phyloP scores from a whole-genome alignment of 371 early-diverging fungal species.

The Coemansia sp. region DNA sequence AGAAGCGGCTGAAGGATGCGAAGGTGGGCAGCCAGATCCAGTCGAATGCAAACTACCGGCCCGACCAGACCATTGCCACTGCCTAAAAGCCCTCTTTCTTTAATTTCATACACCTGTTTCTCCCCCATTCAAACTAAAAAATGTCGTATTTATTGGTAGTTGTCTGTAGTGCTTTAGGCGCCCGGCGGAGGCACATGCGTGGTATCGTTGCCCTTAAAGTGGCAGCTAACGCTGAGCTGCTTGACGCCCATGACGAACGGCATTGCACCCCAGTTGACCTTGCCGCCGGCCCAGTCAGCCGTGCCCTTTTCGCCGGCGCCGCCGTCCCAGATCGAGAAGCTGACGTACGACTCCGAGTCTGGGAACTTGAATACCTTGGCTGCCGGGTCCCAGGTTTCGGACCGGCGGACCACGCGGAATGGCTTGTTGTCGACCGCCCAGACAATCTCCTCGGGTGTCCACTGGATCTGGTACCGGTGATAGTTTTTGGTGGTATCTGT shows the following conservation, averaged over 20 bases:
- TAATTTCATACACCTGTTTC: neutral
- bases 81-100: conserved; percentile 5
- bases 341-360: conserved; percentile 56
- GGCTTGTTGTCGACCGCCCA: conserved; percentile 59
- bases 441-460: conserved; percentile 58
- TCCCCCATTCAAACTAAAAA: neutral
- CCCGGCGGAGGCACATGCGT: conserved; percentile 28
- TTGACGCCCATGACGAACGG: conserved; percentile 54
- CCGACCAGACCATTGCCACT: conserved; percentile 47
- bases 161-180: neutral
- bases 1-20: conserved; percentile 68
- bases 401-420: conserved; percentile 54
- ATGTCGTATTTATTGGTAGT: neutral
- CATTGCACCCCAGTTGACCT: conserved; percentile 57
- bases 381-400: conserved; percentile 42
- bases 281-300: conserved; percentile 65
- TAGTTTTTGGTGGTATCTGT: conserved; percentile 32
- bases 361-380: conserved; percentile 55
- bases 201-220: conserved; percentile 45
- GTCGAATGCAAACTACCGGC: conserved; percentile 36
- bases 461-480: conserved; percentile 55
- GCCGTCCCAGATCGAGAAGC: conserved; percentile 75
- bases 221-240: conserved; percentile 53
- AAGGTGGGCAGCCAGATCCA: conserved; percentile 24
- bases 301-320: conserved; percentile 60